Base-by-base conservation (phyloP, 176 grass and related monocot species). In the Chrysopogon serrulatus region DNA sequence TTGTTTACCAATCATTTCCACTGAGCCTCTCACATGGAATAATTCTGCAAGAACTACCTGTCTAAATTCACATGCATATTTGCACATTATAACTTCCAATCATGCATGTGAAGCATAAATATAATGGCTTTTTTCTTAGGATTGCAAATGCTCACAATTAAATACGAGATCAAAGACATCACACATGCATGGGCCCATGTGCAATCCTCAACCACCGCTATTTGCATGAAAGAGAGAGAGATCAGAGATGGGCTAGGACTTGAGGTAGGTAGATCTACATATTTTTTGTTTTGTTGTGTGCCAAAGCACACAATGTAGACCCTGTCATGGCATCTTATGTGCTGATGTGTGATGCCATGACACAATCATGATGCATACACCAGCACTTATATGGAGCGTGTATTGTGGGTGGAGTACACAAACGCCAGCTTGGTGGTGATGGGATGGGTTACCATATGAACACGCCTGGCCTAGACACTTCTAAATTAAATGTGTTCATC, bases 281-380 rank as follows among this genome's bases (percentile, higher is more conserved):
- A 41, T 43, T 87, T 43, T 87, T 90, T 90, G 88, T 83, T 79
- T 83, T 90, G 47, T 90, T 83, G 57, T 83, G 57, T 49, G 79
- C 39, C 79, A 78, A 71, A 74, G 67, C 23, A 79, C 37, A 68
- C 47, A 75, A 39, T 28, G 24, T 15, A 66, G 83, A 78, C 45
- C 16, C 26, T 64, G 44, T 53, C 65, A 79, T 86, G 57, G 67
- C 59, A 86, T 86, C 79, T 79, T 72, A 42, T 73, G 48, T 34
- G 30, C 23, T 69, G 65, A 85, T 68, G 79, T 68, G 79, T 67
- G 73, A 77, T 67, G 74, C 47, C 75, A 79, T 69, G 80, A 68
- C 60, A 65, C 68, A 28, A 78, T 87, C 74, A 77, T 76, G 8
- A 4, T 2, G 33, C 3, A 26, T 26, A 59, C 35, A 60, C 28